Evolutionary conservation across 257 asterid species (phyloP), one percentile per base, ranked within the genome.

Genomic region (Nicotiana tabacum): DNA sequence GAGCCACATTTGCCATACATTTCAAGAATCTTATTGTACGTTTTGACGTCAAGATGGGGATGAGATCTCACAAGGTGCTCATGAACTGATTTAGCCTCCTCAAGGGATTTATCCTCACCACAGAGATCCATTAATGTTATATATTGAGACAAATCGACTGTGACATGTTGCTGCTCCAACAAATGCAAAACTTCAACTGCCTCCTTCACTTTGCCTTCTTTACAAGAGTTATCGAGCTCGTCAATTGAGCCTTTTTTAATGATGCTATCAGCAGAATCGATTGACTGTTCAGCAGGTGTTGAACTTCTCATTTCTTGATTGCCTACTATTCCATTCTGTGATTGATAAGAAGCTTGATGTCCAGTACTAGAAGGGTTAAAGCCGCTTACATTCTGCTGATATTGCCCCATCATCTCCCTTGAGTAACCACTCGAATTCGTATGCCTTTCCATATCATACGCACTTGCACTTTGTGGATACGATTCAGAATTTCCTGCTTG

Each of bases 1-100:
- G 97, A 91, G 58, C 93, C 98, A 83, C 97, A 93, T 17, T 83
- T 89, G 0, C 83, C 87, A 84, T 92, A 91, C 97, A 91, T 92
- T 85, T 93, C 97, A 16, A 95, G 90, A 84, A 95, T 91, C 83
- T 81, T 85, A 85, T 95, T 93, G 82, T 83, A 82, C 13, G 83
- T 88, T 83, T 90, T 85, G 77, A 91, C 80, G 83, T 93, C 95
- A 66, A 87, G 87, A 84, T 88, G 78, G 32, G 82, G 81, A 55
- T 33, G 77, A 30, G 93, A 87, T 78, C 89, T 91, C 84, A 85
- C 13, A 24, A 95, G 93, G 86, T 88, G 94, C 24, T 86, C 77
- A 55, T 93, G 97, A 66, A 93, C 88, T 56, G 84, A 82, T 87
- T 89, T 93, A 12, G 95, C 97, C 86, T 89, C 90, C 30, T 85